Evolutionary conservation across 2,329 filamentous ascomycete species (phyloP), one percentile per base, ranked within the genome.

Genomic region (Camptophora hylomeconis): DNA sequence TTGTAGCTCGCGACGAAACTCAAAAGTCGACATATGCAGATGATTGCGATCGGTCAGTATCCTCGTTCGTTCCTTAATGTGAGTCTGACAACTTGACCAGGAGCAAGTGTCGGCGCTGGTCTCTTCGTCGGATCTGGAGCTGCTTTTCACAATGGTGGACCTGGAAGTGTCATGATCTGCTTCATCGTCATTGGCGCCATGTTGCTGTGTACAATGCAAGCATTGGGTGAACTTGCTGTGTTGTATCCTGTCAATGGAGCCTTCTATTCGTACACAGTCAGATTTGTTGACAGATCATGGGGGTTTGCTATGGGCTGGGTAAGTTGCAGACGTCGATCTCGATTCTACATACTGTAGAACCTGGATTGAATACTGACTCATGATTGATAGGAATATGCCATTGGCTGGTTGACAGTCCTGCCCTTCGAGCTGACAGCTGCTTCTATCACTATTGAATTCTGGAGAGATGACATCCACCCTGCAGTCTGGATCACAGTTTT

Each of bases 161-260:
- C 55, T 16, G 54, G 40, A 5, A 41, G 48, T 35, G 35, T 58
- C 29, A 34, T 58, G 1, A 32, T 58, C 20, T 47, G 49, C 26
- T 74, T 72, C 46, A 42, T 60, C 5, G 63, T 74, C 36, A 58
- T 73, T 41, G 69, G 69, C 28, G 62, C 69, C 10, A 68, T 86
- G 34, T 69, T 87, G 26, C 31, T 39, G 5, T 40, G 38, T 24
- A 43, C 38, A 9, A 43, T 43, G 38, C 39, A 41, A 28, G 39
- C 87, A 70, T 59, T 74, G 73, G 4, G 73, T 86, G 66, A 89
- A 56, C 77, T 89, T 65, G 75, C 80, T 7, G 75, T 80, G 7
- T 82, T 75, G 44, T 73, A 86, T 16, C 82, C 82, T 5, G 35
- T 72, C 86, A 19, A 63, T 76, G 12, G 81, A 79, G 33, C 77